Base-by-base conservation (phyloP, 805 yeast species). In the Brettanomyces custersianus region DNA sequence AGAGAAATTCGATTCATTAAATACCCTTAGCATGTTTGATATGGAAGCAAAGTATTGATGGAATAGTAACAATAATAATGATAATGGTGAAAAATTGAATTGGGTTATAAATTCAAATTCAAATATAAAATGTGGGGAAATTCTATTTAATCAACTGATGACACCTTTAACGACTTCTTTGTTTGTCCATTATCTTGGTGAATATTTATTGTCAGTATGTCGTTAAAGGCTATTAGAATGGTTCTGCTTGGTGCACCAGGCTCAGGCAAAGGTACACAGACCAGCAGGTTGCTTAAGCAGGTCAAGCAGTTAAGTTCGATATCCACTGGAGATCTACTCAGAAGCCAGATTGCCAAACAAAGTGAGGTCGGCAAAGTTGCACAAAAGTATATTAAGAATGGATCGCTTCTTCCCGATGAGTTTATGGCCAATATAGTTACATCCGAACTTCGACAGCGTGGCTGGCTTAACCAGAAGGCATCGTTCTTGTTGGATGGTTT, bases 241-340 rank as follows among this genome's bases (percentile, higher is more conserved):
- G 65, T 88, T 20, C 63, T 88, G 7, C 61, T 90, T 19, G 96
- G 96, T 3, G 95, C 96, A 0, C 97, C 97, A 1, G 97, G 97
- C 0, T 71, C 95, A 1, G 97, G 97, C 1, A 88, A 88, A 54
- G 96, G 96, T 2, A 88, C 97, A 0, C 83, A 81, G 45, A 81
- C 95, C 0, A 60, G 80, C 2, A 67, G 77, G 40, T 62, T 88
- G 4, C 54, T 80, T 40, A 68, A 71, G 35, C 57, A 62, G 28
- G 68, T 77, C 39, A 70, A 80, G 2, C 43, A 46, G 26, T 56
- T 88, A 17, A 54, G 66, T 11, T 63, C 90, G 1, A 59, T 90
- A 7, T 77, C 95, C 1, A 80, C 94, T 0, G 97, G 97, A 2
- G 96, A 88, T 57, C 60, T 86, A 4, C 61, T 88, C 30, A 69